Evolutionary conservation across 2,329 filamentous ascomycete species (phyloP), one percentile per base, ranked within the genome.

Genomic region (Harringtonia aguacate): DNA sequence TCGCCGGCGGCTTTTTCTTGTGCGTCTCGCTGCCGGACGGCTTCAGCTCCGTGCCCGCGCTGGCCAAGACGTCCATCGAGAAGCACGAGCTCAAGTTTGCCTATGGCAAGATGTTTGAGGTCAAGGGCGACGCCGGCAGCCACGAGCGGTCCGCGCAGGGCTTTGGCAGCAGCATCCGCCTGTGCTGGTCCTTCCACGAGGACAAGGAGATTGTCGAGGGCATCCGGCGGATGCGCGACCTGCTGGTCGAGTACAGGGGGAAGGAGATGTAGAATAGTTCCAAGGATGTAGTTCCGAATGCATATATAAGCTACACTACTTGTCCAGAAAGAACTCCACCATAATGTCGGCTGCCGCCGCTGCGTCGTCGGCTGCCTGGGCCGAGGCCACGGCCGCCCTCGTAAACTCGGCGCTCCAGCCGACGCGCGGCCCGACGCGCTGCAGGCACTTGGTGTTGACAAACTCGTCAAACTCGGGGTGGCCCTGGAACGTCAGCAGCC

Each of bases 1-100:
- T 57, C 6, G 70, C 72, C 0, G 79, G 79, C 3, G 79, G 80
- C 1, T 84, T 81, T 56, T 84, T 84, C 58, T 65, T 81, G 41
- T 84, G 77, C 75, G 59, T 83, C 9, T 61, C 63, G 5, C 58
- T 84, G 14, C 79, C 79, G 4, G 21, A 38, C 2, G 48, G 50
- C 20, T 4, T 49, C 50, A 21, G 61, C 57, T 36, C 15, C 17
- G 34, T 40, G 2, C 31, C 44, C 2, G 36, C 20, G 3, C 2
- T 53, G 60, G 35, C 72, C 68, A 37, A 61, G 59, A 24, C 63
- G 62, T 36, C 74, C n/a, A 61, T 69, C 50, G 61, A 65, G n/a
- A 69, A 75, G 27, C 68, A 76, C 50, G 69, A 71, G 39, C 55
- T 83, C 36, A 65, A 68, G 12, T 62, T 82, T 38, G 74, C 74